These are phyloP conservation scores for Cucurbita argyrosperma DNA, from an alignment of 306 rosid genomes.

Conservation along the genomic window DNA sequence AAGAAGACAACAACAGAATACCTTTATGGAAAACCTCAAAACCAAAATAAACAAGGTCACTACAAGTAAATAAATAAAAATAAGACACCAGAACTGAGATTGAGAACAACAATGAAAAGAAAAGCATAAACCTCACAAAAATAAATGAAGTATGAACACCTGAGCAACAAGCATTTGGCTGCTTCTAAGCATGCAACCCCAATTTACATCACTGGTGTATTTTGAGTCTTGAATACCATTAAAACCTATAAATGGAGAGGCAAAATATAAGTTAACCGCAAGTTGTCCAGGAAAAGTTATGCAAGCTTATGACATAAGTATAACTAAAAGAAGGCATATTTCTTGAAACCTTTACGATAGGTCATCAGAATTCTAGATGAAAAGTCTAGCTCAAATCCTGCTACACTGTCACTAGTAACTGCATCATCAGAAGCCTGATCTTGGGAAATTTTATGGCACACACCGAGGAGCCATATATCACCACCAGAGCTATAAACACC, in stretches of 20 bases:
- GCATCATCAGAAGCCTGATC: slow-evolving; percentile 38
- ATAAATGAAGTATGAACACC: slow-evolving; percentile 21
- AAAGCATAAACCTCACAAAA: not conserved
- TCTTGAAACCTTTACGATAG: slow-evolving; percentile 67
- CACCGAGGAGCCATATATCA: slow-evolving; percentile 92
- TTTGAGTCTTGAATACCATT: slow-evolving; percentile 63
- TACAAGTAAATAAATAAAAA: not conserved
- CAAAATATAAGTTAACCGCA: slow-evolving; percentile 6
- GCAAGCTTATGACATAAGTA: not conserved
- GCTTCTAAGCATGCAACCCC: slow-evolving; percentile 99
- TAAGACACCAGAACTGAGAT: not conserved
- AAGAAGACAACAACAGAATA: not conserved
- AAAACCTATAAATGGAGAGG: slow-evolving; percentile 39
- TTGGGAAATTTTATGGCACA: slow-evolving; percentile 45
- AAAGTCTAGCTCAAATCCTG: slow-evolving; percentile 59
- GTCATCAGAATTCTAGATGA: slow-evolving; percentile 72
- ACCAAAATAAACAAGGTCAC: not conserved
- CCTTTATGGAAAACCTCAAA: not conserved
- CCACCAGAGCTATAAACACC: slow-evolving; percentile 58
- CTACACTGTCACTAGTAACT: slow-evolving; percentile 27
- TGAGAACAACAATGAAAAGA: not conserved
- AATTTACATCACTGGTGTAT: slow-evolving; percentile 76
- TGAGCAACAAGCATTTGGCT: slow-evolving; percentile 99
- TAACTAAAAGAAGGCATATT: not conserved
- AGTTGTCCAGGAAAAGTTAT: not conserved